These are phyloP conservation scores for Chaetomiaceae sp. DNA, from an alignment of 2,329 filamentous ascomycete species.

Conservation along the genomic window DNA sequence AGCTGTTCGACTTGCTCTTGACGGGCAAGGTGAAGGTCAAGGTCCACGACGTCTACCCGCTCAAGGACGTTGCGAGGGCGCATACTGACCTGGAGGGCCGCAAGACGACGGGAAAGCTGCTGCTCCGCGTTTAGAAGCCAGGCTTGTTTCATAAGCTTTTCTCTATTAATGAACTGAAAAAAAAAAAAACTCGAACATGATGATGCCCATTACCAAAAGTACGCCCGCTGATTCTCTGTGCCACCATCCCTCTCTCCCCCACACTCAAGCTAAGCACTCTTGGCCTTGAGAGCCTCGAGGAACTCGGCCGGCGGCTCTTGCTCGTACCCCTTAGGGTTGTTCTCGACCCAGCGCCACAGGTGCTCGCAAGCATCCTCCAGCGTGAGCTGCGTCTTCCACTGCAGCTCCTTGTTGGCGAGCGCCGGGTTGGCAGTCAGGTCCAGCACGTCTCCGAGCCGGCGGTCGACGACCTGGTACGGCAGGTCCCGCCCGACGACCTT, in stretches of 20 bases:
- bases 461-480: slow-evolving; percentile 76
- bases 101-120: slow-evolving; percentile 77
- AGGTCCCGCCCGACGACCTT: slow-evolving; percentile 79
- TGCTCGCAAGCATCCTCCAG: slow-evolving; percentile 92
- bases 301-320: slow-evolving; percentile 85
- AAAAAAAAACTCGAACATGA: slow-evolving; percentile 14
- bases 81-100: slow-evolving; percentile 75
- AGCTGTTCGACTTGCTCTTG: slow-evolving; percentile 68
- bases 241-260: too few relatives aligned
- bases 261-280: too few relatives aligned
- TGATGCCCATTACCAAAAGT: too few relatives aligned
- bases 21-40: slow-evolving; percentile 65
- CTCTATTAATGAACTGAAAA: slow-evolving; percentile 11
- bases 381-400: slow-evolving; percentile 86
- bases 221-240: too few relatives aligned
- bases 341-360: slow-evolving; percentile 94
- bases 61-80: slow-evolving; percentile 66
- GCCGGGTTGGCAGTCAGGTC: slow-evolving; percentile 90
- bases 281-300: slow-evolving; percentile 56
- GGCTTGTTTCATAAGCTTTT: neutral
- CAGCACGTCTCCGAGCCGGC: slow-evolving; percentile 84
- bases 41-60: slow-evolving; percentile 71
- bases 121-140: slow-evolving; percentile 56
- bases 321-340: slow-evolving; percentile 92
- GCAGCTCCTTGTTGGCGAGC: slow-evolving; percentile 80